phyloP scores from a whole-genome alignment of 1,284 basidiomycete species.

The Hymenochaete sp. region DNA sequence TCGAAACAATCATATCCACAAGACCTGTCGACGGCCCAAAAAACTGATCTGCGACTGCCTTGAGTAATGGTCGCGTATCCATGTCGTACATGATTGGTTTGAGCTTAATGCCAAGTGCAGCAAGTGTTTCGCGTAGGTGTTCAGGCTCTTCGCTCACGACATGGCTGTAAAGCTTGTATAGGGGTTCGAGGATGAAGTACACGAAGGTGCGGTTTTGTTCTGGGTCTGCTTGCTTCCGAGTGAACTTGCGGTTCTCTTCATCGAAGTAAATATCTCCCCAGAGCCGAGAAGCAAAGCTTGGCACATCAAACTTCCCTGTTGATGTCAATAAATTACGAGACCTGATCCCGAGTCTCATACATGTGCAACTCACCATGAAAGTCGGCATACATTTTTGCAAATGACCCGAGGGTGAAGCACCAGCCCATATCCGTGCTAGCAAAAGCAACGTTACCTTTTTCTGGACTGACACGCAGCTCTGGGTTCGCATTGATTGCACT shows the following conservation, averaged over 20 bases:
- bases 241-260: conserved; percentile 78
- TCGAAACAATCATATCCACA: conserved; percentile 85
- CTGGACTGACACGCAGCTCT: conserved; percentile 81
- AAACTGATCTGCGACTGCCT: conserved; percentile 91
- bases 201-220: conserved; percentile 86
- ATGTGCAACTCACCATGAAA: conserved; percentile 60
- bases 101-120: conserved; percentile 73
- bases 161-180: conserved; percentile 96
- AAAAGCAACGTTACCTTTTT: conserved; percentile 95
- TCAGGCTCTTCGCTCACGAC: conserved; percentile 91
- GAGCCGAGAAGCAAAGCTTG: conserved; percentile 73
- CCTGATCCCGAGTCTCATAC: neutral
- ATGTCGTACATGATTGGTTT: conserved; percentile 97
- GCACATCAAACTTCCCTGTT: conserved; percentile 53
- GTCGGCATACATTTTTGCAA: conserved; percentile 95
- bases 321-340: conserved; percentile 1
- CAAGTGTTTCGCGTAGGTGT: conserved; percentile 74
- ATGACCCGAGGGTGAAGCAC: conserved; percentile 93
- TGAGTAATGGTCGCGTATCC: conserved; percentile 91
- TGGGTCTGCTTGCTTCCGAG: conserved; percentile 73
- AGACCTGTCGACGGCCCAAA: conserved; percentile 86
- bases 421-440: conserved; percentile 96
- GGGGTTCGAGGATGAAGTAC: conserved; percentile 91
- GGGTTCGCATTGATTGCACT: conserved; percentile 87
- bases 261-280: conserved; percentile 99